Base-by-base conservation (phyloP, 2,329 filamentous ascomycete species). In the Trichoderma guizhouense region DNA sequence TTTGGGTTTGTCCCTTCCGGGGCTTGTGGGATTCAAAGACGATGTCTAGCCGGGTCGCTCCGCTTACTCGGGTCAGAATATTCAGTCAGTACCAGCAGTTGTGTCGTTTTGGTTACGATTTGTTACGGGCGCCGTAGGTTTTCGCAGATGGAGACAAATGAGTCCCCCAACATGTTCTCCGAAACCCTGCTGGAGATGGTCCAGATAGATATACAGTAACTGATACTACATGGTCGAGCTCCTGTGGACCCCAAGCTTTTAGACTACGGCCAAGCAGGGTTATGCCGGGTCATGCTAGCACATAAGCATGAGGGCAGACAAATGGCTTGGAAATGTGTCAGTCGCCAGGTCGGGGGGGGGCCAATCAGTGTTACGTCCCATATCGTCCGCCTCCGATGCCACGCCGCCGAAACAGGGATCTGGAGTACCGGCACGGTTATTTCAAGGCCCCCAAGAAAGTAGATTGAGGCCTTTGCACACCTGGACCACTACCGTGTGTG, bases 191-290 rank as follows among this genome's bases (percentile, higher is more conserved):
- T 36, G 47, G 63, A 66, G 47, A 67, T 58, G 64, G 64, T 21
- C 47, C 51, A 58, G 64, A 67, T 57, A 58, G 51, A 69, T 61
- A 69, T 69, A 69, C 34, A 28, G 32, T 60, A 60, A 60, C 18
- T 28, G 55, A 60, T 30, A 34, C 47, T n/a, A 60, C 57, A 60
- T 34, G 30, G 55, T 69, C 39, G 28, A 69, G 67, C 67, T 69
- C 67, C 21, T 62, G 67, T 69, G 67, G 67, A 36, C 39, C 67
- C 67, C 57, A 69, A 51, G n/a, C 55, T 69, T 69, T 69, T 53
- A 58, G 34, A 51, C 66, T 67, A 39, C 39, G 28, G 3, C 47
- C 14, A 14, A n/a, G 43, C 63, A 55, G 63, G 61, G 63, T 24
- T 58, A 57, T 53, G 64, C 51, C 39, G 65, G 63, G 65, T 39